These are phyloP conservation scores for Pisolithus orientalis DNA, from an alignment of 768 basidiomycete species.

Conservation along the genomic window DNA sequence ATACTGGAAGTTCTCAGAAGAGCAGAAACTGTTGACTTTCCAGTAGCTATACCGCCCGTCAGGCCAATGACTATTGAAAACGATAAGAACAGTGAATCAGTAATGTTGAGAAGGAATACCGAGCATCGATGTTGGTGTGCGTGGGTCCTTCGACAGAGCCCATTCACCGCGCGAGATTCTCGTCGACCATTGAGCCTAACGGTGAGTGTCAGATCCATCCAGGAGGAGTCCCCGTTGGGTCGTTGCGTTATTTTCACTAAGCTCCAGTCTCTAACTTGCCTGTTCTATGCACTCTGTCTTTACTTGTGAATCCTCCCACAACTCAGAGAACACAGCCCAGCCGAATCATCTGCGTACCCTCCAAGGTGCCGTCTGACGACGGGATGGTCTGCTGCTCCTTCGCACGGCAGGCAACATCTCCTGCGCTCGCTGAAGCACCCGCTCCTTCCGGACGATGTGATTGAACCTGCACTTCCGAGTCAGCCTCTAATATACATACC, in stretches of 20 bases:
- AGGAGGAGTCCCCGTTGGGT: too few relatives aligned
- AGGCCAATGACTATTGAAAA: slow-evolving; percentile 72
- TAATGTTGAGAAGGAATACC: too few relatives aligned
- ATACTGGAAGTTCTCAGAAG: slow-evolving; percentile 60
- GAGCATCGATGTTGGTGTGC: too few relatives aligned
- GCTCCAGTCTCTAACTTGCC: too few relatives aligned
- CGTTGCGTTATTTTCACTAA: too few relatives aligned
- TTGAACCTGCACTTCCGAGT: slow-evolving; percentile 40
- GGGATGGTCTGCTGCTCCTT: slow-evolving; percentile 69
- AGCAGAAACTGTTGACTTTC: slow-evolving; percentile 88
- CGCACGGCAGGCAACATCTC: slow-evolving; percentile 53
- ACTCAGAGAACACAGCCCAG: slow-evolving; percentile 21
- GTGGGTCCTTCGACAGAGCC: too few relatives aligned
- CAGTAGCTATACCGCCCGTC: slow-evolving; percentile 94
- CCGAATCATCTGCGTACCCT: slow-evolving; percentile 49
- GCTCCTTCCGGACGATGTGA: slow-evolving; percentile 42
- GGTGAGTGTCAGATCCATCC: too few relatives aligned
- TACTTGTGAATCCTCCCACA: slow-evolving; percentile 17
- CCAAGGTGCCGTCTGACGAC: slow-evolving; percentile 61
- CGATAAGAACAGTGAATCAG: too few relatives aligned
- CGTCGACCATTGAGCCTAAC: too few relatives aligned
- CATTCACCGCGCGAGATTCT: too few relatives aligned
- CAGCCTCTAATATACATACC: slow-evolving; percentile 40
- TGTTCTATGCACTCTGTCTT: too few relatives aligned
- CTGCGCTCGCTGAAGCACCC: slow-evolving; percentile 66